Conservation (phyloP, 2,329 filamentous ascomycete species). For the Pseudodiploospora longispora region DNA sequence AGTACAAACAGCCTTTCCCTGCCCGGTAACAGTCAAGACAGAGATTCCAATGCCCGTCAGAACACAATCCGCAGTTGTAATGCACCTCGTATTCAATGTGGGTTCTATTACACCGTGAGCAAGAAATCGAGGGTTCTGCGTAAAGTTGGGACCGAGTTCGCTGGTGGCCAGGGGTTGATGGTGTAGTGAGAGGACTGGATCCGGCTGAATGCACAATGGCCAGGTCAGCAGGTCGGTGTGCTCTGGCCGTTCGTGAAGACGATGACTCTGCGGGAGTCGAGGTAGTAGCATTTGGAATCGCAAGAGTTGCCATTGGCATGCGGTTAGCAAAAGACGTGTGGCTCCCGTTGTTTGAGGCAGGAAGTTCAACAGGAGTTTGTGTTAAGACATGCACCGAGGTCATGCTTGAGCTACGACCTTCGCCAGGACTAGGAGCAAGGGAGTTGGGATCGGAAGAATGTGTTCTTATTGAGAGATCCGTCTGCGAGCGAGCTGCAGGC, state of each 20-base stretch:
- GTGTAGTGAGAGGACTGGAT: conserved; percentile 24
- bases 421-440: conserved; percentile 20
- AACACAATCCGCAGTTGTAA: conserved; percentile 74
- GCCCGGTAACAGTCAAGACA: conserved; percentile 73
- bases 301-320: conserved; percentile 17
- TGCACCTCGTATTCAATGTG: conserved; percentile 82
- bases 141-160: conserved; percentile 44
- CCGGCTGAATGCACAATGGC: conserved; percentile 27
- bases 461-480: conserved; percentile 47
- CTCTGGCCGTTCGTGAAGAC: conserved; percentile 14
- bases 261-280: conserved; percentile 11
- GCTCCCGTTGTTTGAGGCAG: conserved; percentile 10
- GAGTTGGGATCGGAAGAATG: conserved; percentile 32
- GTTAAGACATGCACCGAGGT: conserved; percentile 21
- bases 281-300: neutral
- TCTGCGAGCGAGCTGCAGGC: conserved; percentile 54
- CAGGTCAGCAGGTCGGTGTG: conserved; percentile 31
- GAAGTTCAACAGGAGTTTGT: conserved; percentile 15
- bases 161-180: conserved; percentile 27
- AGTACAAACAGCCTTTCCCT: conserved; percentile 72
- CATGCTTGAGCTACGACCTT: conserved; percentile 34
- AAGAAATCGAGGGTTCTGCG: conserved; percentile 64
- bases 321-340: conserved; percentile 31
- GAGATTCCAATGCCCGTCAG: conserved; percentile 45
- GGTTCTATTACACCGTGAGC: conserved; percentile 58